These are phyloP conservation scores for Botrytis pseudocinerea DNA, from an alignment of 2,329 filamentous ascomycete species.

Conservation along the genomic window DNA sequence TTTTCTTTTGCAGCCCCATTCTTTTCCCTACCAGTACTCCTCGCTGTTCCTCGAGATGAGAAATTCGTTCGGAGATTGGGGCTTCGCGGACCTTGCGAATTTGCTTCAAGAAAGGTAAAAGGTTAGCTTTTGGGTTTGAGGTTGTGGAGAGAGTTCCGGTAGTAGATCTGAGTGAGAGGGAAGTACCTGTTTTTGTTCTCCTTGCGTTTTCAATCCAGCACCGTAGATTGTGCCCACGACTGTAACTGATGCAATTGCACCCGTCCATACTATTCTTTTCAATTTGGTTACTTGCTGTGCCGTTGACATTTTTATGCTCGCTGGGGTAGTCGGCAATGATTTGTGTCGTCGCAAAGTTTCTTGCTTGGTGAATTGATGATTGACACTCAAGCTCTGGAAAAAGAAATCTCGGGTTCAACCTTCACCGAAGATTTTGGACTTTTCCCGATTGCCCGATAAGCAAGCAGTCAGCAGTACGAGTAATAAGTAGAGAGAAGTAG, in stretches of 20 bases:
- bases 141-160: too few species aligned
- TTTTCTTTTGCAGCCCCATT: conserved; percentile 56
- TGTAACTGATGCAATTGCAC: conserved; percentile 55
- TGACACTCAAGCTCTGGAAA: background rate
- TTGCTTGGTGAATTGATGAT: background rate
- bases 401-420: background rate
- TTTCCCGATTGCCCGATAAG: background rate
- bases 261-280: conserved; percentile 54
- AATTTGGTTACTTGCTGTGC: conserved; percentile 41
- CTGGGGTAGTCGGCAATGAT: background rate
- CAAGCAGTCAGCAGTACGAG: too few species aligned
- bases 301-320: conserved; percentile 18
- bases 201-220: conserved; percentile 56
- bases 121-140: background rate
- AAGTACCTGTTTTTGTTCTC: conserved; percentile 53
- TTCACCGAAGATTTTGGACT: background rate
- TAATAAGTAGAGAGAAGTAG: too few species aligned
- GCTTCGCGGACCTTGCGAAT: conserved; percentile 50
- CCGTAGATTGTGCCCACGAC: conserved; percentile 60
- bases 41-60: conserved; percentile 52
- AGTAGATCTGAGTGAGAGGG: background rate
- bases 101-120: conserved; percentile 39
- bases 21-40: conserved; percentile 52
- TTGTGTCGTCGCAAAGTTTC: background rate
- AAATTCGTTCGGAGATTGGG: conserved; percentile 54